Conservation (phyloP, 2,329 filamentous ascomycete species). For the Zalaria obscura region DNA sequence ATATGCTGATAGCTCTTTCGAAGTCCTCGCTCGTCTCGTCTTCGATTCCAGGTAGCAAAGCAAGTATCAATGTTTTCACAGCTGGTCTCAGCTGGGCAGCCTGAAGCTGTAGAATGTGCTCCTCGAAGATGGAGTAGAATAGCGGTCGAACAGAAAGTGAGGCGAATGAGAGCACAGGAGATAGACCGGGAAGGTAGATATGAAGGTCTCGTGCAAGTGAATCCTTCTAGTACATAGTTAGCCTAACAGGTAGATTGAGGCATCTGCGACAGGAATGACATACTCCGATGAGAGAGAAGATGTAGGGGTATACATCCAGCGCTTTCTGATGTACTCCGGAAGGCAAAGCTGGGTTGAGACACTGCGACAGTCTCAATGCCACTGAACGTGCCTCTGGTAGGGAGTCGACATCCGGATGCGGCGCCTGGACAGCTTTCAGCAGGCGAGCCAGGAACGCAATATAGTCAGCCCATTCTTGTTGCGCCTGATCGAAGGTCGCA, state of each 20-base stretch:
- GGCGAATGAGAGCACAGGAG: constrained; percentile 82
- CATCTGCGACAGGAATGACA: constrained; percentile 9
- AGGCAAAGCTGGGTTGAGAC: constrained; percentile 80
- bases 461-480: constrained; percentile 99
- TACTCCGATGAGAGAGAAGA: constrained; percentile 75
- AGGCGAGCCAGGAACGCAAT: constrained; percentile 90
- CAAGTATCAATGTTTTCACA: constrained; percentile 77
- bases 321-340: constrained; percentile 97
- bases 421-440: constrained; percentile 82
- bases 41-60: constrained; percentile 81
- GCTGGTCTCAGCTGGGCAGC: constrained; percentile 64
- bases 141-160: constrained; percentile 79
- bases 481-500: constrained; percentile 75
- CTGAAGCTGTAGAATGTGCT: constrained; percentile 60
- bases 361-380: constrained; percentile 86
- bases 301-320: constrained; percentile 80
- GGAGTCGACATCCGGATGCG: constrained; percentile 53
- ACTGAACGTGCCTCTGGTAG: constrained; percentile 74
- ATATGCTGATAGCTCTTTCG: constrained; percentile 64
- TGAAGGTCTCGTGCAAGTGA: constrained; percentile 63
- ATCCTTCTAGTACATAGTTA: constrained; percentile 13
- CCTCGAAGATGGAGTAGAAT: constrained; percentile 73
- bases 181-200: constrained; percentile 79
- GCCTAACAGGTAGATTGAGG: constrained; percentile 3
- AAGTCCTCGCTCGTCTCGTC: constrained; percentile 97